These are phyloP conservation scores for Trametes gibbosa DNA, from an alignment of 768 basidiomycete genomes.

Conservation along the genomic window DNA sequence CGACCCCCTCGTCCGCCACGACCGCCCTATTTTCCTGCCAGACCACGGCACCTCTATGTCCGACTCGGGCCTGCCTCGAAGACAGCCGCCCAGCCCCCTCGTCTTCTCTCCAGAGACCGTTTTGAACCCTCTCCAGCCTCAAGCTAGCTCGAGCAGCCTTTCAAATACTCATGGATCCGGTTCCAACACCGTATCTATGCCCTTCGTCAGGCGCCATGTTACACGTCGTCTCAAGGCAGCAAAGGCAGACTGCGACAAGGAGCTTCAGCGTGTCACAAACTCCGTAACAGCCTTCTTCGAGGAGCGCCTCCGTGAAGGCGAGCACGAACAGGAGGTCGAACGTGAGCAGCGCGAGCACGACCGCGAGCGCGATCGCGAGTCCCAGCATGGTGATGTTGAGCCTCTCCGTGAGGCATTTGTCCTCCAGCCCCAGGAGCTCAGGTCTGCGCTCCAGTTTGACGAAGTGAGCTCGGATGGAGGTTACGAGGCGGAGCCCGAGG, in stretches of 20 bases:
- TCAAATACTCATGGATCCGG: slow-evolving; percentile 42
- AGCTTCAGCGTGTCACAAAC: slow-evolving; percentile 89
- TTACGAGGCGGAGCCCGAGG: slow-evolving; percentile 75
- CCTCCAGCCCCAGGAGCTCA: slow-evolving; percentile 55
- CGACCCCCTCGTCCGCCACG: slow-evolving; percentile 11
- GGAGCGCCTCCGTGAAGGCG: slow-evolving; percentile 77
- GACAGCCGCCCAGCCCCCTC: slow-evolving; percentile 71
- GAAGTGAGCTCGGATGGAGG: slow-evolving; percentile 80
- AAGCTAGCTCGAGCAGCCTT: slow-evolving; percentile 33
- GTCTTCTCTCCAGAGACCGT: slow-evolving; percentile 71
- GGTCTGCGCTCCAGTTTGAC: slow-evolving; percentile 57
- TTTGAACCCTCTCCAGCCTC: slow-evolving; percentile 46
- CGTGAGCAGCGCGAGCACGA: slow-evolving; percentile 51
- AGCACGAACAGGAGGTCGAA: slow-evolving; percentile 62
- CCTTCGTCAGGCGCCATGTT: slow-evolving; percentile 90
- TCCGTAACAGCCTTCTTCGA: slow-evolving; percentile 95
- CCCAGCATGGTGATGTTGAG: slow-evolving; percentile 36
- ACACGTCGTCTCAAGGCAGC: slow-evolving; percentile 89
- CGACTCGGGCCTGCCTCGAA: slow-evolving; percentile 34
- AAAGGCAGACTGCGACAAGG: slow-evolving; percentile 96
- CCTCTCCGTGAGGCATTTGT: slow-evolving; percentile 58
- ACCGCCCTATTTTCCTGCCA: slow-evolving; percentile 14
- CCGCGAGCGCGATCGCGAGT: slow-evolving; percentile 56
- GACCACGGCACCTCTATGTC: slow-evolving; percentile 31
- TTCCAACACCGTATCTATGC: slow-evolving; percentile 84